Evolutionary conservation across 805 yeast genomes (phyloP), one percentile per base, ranked within the genome.

Genomic region (Metschnikowia continentalis): DNA sequence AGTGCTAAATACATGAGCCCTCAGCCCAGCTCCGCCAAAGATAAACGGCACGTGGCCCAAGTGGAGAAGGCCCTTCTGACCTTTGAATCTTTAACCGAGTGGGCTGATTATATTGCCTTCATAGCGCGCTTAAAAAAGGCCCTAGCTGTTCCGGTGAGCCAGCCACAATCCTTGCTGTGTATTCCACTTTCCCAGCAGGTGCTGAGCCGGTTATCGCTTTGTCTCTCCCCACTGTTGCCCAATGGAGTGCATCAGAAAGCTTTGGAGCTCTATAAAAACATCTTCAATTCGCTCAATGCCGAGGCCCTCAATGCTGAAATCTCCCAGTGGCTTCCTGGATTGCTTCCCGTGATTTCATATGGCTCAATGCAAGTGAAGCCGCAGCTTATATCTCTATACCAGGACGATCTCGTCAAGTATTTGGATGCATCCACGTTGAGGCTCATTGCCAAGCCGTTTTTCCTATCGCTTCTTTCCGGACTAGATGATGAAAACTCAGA

Each of bases 51-150:
- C 61, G 71, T 75, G 19, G 74, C 80, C n/a, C 82, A 78, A 51
- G 78, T 92, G 11, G 92, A 87, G 47, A 80, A 84, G 57, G 88
- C 94, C 0, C 72, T 94, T 20, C 76, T 79, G 6, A 75, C 81
- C 17, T 92, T 92, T 71, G 96, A 89, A 47, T 71, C 87, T 1
- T 86, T 90, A 1, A 87, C 83, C 32, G 99, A 94, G 71, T 94
- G 99, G 99, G 98, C 99, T 13, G 99, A 94, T 65, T 90, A 92
- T 65, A 94, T 94, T 50, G 86, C 97, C 20, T 91, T 89, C 64
- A 73, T 95, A 42, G 83, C 92, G 2, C 82, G 87, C 53, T 76
- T 95, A 5, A 82, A 83, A 52, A 88, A 90, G 64, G 84, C 95
- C 0, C 67, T 91, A 38, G 71, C 62, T 51, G 59, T 69, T 36